Evolutionary conservation across 768 basidiomycete genomes (phyloP).

Genomic region (Tylopilus subfusipes): DNA sequence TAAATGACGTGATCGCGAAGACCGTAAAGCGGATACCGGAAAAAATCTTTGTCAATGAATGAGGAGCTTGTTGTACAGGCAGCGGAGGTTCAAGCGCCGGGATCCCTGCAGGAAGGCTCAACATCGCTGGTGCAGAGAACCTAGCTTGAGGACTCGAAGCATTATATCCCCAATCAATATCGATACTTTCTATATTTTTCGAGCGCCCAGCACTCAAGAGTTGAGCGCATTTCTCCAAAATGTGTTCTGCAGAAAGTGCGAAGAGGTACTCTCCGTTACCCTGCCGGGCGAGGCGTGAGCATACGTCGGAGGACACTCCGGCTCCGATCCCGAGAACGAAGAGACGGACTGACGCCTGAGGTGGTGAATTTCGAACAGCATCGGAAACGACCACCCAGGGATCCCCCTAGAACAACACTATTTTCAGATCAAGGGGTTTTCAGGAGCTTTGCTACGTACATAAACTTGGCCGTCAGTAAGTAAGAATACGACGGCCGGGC

Average conservation of each 20-base stretch:
- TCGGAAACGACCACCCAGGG: conserved; percentile 20
- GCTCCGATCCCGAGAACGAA: conserved; percentile 60
- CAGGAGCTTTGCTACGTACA: background rate
- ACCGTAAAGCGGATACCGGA: conserved; percentile 34
- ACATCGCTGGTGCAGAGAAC: conserved; percentile 16
- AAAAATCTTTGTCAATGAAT: conserved; percentile 30
- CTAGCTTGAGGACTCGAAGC: background rate
- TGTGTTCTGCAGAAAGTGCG: conserved; percentile 43
- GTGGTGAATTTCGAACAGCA: conserved; percentile 33
- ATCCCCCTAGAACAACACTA: background rate
- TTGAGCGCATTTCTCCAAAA: conserved; percentile 45
- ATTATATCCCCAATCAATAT: conserved; percentile 48
- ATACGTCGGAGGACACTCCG: conserved; percentile 46
- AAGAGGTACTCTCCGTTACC: conserved; percentile 52
- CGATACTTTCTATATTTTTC: conserved; percentile 42
- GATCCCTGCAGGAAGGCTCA: conserved; percentile 8
- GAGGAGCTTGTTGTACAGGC: conserved; percentile 33
- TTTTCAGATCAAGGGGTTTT: background rate
- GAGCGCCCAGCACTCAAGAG: conserved; percentile 51
- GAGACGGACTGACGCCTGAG: conserved; percentile 40
- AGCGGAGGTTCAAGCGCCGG: conserved; percentile 35
- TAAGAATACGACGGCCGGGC: conserved; percentile 50
- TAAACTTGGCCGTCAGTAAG: conserved; percentile 56
- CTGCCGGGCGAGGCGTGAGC: conserved; percentile 49
- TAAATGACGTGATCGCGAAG: conserved; percentile 30